Percentiles rank a stretch among this genome's conserved stretches.
These are phyloP conservation scores for Candida sanyaensis DNA, from an alignment of 1,139 yeast species.

Conservation along the genomic window DNA sequence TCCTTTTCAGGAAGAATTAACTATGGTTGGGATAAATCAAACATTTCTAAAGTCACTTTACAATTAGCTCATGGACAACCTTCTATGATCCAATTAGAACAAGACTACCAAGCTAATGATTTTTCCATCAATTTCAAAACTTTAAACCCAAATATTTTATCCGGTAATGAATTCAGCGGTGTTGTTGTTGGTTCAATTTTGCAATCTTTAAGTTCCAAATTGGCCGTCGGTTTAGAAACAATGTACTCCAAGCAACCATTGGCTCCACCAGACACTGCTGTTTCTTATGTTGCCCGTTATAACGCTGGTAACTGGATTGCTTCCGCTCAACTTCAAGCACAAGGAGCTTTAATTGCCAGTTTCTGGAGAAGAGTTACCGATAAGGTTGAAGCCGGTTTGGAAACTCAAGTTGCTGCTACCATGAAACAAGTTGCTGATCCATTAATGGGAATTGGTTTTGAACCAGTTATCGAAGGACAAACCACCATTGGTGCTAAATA, in stretches of 20 bases:
- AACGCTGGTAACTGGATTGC: constrained; percentile 89
- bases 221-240: constrained; percentile 91
- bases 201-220: constrained; percentile 82
- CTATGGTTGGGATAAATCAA: constrained; percentile 85
- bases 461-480: constrained; percentile 84
- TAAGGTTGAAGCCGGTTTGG: constrained; percentile 95
- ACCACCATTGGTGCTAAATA: constrained; percentile 97
- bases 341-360: constrained; percentile 85
- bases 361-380: constrained; percentile 94
- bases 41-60: constrained; percentile 81
- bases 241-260: constrained; percentile 82
- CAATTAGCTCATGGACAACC: constrained; percentile 92
- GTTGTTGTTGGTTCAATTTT: constrained; percentile 89
- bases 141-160: constrained; percentile 80
- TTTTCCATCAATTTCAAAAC: constrained; percentile 87
- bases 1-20: constrained; percentile 88
- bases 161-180: constrained; percentile 65
- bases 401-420: constrained; percentile 81
- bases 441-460: constrained; percentile 75
- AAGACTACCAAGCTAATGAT: constrained; percentile 89
- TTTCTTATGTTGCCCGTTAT: constrained; percentile 90
- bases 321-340: constrained; percentile 91
- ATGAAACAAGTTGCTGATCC: constrained; percentile 81
- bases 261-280: constrained; percentile 90
- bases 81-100: constrained; percentile 94